A percentile compares a stretch with the other conserved stretches of the same genome.
phyloP scores from a whole-genome alignment of 2,329 filamentous ascomycete genomes.

The Pyrenochaeta sp. region DNA sequence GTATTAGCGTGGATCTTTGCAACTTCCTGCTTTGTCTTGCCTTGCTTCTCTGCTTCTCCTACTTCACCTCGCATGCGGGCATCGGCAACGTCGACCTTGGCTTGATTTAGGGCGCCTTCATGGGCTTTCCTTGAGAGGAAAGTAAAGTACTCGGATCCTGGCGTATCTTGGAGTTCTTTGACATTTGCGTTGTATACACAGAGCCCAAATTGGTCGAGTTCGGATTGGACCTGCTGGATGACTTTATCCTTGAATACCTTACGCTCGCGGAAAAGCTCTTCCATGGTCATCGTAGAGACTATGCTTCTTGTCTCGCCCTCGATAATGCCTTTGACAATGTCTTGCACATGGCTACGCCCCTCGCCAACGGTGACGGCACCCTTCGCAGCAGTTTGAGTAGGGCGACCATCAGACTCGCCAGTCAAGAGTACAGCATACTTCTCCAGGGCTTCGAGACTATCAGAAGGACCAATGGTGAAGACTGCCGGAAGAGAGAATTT shows the following conservation, averaged over 20 bases:
- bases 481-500: conserved; percentile 84
- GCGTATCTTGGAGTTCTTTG: conserved; percentile 86
- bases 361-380: conserved; percentile 53
- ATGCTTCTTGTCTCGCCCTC: conserved; percentile 87
- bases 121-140: conserved; percentile 84
- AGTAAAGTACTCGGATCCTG: conserved; percentile 82
- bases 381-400: conserved; percentile 39
- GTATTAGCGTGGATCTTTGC: conserved; percentile 89
- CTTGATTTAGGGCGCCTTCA: conserved; percentile 84
- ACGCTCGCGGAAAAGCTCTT: conserved; percentile 83
- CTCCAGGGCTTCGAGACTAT: conserved; percentile 73
- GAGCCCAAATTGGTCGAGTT: conserved; percentile 82
- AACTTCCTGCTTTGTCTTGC: conserved; percentile 83
- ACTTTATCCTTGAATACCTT: conserved; percentile 78
- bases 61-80: conserved; percentile 72
- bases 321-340: conserved; percentile 89
- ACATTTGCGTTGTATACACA: conserved; percentile 75
- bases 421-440: conserved; percentile 86
- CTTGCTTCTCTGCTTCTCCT: conserved; percentile 79
- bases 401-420: conserved; percentile 62
- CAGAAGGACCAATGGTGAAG: conserved; percentile 84
- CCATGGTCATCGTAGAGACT: conserved; percentile 90
- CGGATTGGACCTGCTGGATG: conserved; percentile 72
- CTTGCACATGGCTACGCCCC: conserved; percentile 74
- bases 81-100: conserved; percentile 68